These are phyloP conservation scores for Dicorynia guianensis DNA, from an alignment of 306 rosid species.

Conservation along the genomic window DNA sequence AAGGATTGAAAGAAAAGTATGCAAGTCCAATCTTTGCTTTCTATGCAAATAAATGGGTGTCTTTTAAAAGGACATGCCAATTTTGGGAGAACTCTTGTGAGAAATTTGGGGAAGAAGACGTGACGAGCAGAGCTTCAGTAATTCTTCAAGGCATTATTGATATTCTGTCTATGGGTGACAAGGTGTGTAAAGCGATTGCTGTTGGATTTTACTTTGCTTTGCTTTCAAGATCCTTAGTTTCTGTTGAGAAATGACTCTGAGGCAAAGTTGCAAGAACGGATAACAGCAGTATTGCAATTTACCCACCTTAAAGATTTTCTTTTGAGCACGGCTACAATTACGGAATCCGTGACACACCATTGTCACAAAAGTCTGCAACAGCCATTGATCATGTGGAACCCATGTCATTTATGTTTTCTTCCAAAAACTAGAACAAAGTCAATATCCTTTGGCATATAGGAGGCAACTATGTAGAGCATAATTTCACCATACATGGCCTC, in stretches of 20 bases:
- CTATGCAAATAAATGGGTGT: slow-evolving; percentile 74
- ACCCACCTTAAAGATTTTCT: no score
- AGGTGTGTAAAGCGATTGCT: slow-evolving; percentile 59
- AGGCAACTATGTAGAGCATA: slow-evolving; percentile 75
- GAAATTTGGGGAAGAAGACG: slow-evolving; percentile 37
- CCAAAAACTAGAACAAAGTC: slow-evolving; percentile 53
- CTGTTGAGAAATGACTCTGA: slow-evolving; percentile 50
- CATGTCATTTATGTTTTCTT: no score
- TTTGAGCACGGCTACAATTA: no score
- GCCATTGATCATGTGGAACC: no score
- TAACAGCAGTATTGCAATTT: slow-evolving; percentile 65
- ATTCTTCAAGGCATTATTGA: slow-evolving; percentile 78
- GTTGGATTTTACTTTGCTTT: slow-evolving; percentile 80
- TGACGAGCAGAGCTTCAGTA: slow-evolving; percentile 40
- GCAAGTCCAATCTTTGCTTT: slow-evolving; percentile 75
- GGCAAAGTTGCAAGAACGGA: slow-evolving; percentile 66
- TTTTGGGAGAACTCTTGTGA: slow-evolving; percentile 55
- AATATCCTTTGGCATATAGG: slow-evolving; percentile 60
- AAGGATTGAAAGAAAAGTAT: slow-evolving; percentile 90
- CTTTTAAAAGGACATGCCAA: slow-evolving; percentile 52
- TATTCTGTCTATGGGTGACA: slow-evolving; percentile 62
- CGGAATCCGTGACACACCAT: no score
- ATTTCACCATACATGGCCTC: slow-evolving; percentile 56
- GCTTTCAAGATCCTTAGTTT: slow-evolving; percentile 71
- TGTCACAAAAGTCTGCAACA: no score